These are phyloP conservation scores for Cytospora chrysosperma DNA, from an alignment of 2,329 filamentous ascomycete species.

Conservation along the genomic window DNA sequence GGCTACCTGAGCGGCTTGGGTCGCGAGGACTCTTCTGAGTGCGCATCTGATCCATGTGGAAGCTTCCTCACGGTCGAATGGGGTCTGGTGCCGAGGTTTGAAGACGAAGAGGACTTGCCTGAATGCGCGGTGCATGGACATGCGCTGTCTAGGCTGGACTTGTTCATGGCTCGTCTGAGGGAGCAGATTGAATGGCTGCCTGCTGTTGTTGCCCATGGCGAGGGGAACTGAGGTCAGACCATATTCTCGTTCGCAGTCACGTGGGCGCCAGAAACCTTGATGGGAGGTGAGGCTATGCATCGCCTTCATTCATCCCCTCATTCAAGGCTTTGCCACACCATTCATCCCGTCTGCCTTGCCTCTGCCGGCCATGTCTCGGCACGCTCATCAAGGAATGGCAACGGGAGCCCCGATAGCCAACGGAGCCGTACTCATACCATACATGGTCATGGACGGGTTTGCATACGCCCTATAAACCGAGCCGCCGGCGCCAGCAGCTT, in stretches of 20 bases:
- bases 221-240: not conserved
- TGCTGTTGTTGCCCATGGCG: not conserved
- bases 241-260: not conserved
- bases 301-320: not conserved
- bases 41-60: not conserved
- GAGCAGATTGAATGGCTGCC: not conserved
- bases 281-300: not conserved
- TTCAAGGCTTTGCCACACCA: not conserved
- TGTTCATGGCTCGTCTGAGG: not conserved
- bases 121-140: not conserved
- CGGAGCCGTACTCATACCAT: not conserved
- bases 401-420: not conserved
- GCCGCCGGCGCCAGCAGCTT: no score
- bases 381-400: not conserved
- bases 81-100: not conserved
- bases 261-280: not conserved
- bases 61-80: not conserved
- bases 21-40: not conserved
- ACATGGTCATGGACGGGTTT: not conserved
- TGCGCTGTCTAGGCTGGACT: not conserved
- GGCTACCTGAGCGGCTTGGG: not conserved
- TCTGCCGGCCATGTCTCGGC: not conserved
- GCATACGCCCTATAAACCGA: not conserved
- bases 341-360: not conserved
- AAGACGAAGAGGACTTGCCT: not conserved